Percentiles rank a stretch among this genome's conserved stretches.
These are phyloP conservation scores for Thymus mandschuricus DNA, from an alignment of 257 asterid species.

Conservation along the genomic window DNA sequence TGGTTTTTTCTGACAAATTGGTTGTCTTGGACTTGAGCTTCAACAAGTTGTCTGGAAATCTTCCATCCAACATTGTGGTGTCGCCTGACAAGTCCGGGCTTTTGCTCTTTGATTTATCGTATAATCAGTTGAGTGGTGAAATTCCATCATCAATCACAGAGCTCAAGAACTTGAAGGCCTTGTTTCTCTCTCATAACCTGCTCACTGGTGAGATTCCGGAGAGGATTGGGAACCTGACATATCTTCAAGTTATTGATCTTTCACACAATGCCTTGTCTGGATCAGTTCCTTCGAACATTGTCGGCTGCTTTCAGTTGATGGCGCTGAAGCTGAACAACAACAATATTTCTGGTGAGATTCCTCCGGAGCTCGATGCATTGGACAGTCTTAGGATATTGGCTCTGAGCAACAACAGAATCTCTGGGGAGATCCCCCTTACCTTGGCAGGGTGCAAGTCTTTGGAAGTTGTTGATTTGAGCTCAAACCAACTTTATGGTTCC, in stretches of 20 bases:
- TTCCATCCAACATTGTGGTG: slow-evolving; percentile 58
- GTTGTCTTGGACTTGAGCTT: slow-evolving; percentile 77
- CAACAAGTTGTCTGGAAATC: slow-evolving; percentile 68
- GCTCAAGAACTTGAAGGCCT: slow-evolving; percentile 79
- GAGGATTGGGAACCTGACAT: slow-evolving; percentile 84
- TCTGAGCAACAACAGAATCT: slow-evolving; percentile 68
- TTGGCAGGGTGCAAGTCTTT: slow-evolving; percentile 93
- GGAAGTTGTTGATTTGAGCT: slow-evolving; percentile 91
- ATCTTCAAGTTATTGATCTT: slow-evolving; percentile 87
- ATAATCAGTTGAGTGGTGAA: slow-evolving; percentile 70
- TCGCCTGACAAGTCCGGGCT: slow-evolving; percentile 67
- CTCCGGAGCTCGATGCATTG: slow-evolving; percentile 94
- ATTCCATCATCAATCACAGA: slow-evolving; percentile 73
- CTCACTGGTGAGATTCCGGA: slow-evolving; percentile 82
- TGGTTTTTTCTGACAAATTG: slow-evolving; percentile 67
- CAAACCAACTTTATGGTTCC: slow-evolving; percentile 71
- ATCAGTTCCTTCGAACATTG: slow-evolving; percentile 75
- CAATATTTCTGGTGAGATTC: slow-evolving; percentile 89
- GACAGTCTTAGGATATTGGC: slow-evolving; percentile 79
- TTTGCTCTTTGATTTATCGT: slow-evolving; percentile 72
- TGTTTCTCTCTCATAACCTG: slow-evolving; percentile 73
- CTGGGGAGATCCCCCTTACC: slow-evolving; percentile 95
- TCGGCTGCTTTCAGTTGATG: slow-evolving; percentile 88
- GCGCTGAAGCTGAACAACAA: slow-evolving; percentile 73
- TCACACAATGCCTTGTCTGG: slow-evolving; percentile 80